phyloP scores from a whole-genome alignment of 176 grass and related monocot genomes.

The Typha latifolia region DNA sequence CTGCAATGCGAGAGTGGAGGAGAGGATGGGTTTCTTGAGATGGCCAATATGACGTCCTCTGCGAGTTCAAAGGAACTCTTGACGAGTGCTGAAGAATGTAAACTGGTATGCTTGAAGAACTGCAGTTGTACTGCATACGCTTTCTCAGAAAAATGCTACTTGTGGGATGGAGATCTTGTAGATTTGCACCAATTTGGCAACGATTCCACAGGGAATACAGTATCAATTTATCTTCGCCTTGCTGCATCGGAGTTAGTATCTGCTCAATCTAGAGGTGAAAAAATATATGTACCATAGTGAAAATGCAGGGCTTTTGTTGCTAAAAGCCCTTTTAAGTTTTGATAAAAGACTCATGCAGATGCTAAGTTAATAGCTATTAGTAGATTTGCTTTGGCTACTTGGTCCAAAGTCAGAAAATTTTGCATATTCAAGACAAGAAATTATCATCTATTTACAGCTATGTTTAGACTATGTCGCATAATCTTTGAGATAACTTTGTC shows the following conservation, averaged over 20 bases:
- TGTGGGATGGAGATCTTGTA: constrained; percentile 26
- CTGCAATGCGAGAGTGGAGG: constrained; percentile 24
- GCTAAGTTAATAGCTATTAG: too few relatives aligned
- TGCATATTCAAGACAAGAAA: too few relatives aligned
- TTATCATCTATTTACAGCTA: neutral
- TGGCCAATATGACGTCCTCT: constrained; percentile 7
- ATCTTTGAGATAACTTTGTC: neutral
- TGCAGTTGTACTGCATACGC: constrained; percentile 42
- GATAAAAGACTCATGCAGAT: neutral
- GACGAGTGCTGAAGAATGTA: neutral
- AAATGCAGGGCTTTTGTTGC: neutral
- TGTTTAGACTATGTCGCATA: neutral
- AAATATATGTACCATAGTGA: neutral
- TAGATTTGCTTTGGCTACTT: too few relatives aligned
- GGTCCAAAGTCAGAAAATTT: too few relatives aligned
- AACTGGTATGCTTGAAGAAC: constrained; percentile 10
- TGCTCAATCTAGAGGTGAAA: neutral
- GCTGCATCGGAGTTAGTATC: constrained; percentile 26
- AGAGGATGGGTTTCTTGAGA: constrained; percentile 26
- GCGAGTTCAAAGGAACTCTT: neutral
- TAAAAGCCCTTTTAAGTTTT: neutral
- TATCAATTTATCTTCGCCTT: constrained; percentile 32
- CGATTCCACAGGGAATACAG: neutral
- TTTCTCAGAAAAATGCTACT: constrained; percentile 2
- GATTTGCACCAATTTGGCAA: constrained; percentile 1